These are phyloP conservation scores for Apiospora pterosperma DNA, from an alignment of 2,329 filamentous ascomycete genomes.

Conservation along the genomic window DNA sequence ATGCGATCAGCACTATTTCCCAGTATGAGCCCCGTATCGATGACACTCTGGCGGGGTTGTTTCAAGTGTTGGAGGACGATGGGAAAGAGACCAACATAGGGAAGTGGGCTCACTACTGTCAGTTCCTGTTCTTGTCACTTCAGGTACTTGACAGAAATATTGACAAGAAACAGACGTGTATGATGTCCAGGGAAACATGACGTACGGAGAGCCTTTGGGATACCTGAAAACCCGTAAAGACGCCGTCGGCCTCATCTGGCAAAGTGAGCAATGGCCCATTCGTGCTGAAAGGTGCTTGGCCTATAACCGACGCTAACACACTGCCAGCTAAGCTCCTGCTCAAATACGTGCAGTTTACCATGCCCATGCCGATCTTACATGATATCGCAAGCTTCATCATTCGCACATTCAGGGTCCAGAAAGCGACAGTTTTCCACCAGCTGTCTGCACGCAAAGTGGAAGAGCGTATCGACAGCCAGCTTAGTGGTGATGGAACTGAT, in stretches of 20 bases:
- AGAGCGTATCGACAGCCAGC: not conserved
- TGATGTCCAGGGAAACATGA: not conserved
- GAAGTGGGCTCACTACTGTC: not conserved
- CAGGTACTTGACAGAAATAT: not conserved
- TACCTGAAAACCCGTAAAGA: not conserved
- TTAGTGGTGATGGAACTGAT: not conserved
- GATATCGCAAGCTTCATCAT: conserved; percentile 4
- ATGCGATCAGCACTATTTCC: conserved; percentile 1
- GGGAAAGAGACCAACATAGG: not conserved
- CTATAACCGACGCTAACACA: not conserved
- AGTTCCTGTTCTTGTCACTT: not conserved
- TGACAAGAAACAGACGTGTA: not conserved
- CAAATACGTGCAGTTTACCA: not conserved
- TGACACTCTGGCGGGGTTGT: not conserved
- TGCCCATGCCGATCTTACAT: conserved; percentile 7
- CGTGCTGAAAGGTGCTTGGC: not conserved
- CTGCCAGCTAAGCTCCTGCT: not conserved
- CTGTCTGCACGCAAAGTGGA: not conserved
- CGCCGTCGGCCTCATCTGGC: not conserved
- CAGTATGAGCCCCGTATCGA: conserved; percentile 8
- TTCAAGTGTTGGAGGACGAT: not conserved
- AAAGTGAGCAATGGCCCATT: not conserved
- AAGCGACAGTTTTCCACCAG: conserved; percentile 3
- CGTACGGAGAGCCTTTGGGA: not conserved
- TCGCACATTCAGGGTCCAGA: not conserved